Percentiles rank a stretch among this genome's conserved stretches.
Evolutionary conservation across 768 basidiomycete species (phyloP).

Genomic region (Trametopsis cervina): DNA sequence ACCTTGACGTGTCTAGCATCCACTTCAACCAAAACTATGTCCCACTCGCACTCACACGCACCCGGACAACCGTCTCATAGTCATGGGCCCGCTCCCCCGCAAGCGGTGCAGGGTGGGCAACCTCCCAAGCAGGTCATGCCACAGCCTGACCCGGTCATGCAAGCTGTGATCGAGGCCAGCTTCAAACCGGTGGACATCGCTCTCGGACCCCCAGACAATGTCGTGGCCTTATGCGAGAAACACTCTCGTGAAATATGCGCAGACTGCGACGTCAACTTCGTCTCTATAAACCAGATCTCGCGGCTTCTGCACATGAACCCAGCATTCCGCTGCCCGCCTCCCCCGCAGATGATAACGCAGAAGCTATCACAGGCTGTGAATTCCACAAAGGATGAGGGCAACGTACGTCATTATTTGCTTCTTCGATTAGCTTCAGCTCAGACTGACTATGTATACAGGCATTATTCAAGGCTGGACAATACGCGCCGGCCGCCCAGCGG

Average conservation of each 20-base stretch:
- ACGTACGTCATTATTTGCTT: conserved; percentile 49
- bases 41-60: conserved; percentile 57
- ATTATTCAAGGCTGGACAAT: conserved; percentile 70
- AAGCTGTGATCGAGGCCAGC: conserved; percentile 71
- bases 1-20: too few relatives aligned
- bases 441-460: conserved; percentile 37
- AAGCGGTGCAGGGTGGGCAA: conserved; percentile 5
- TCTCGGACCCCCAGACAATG: conserved; percentile 45
- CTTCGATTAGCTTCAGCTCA: conserved; percentile 15
- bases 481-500: conserved; percentile 62
- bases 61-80: conserved; percentile 45
- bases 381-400: conserved; percentile 88
- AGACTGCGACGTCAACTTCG: conserved; percentile 68
- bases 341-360: conserved; percentile 67
- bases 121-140: conserved; percentile 26
- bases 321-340: conserved; percentile 72
- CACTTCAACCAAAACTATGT: conserved; percentile 33
- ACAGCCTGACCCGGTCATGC: conserved; percentile 64
- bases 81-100: conserved; percentile 31
- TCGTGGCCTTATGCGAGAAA: conserved; percentile 50
- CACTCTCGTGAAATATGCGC: conserved; percentile 74
- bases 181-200: conserved; percentile 52
- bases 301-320: conserved; percentile 64
- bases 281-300: conserved; percentile 68
- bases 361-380: conserved; percentile 71